phyloP scores from a whole-genome alignment of 768 basidiomycete species.

The Rhodotorula paludigena region DNA sequence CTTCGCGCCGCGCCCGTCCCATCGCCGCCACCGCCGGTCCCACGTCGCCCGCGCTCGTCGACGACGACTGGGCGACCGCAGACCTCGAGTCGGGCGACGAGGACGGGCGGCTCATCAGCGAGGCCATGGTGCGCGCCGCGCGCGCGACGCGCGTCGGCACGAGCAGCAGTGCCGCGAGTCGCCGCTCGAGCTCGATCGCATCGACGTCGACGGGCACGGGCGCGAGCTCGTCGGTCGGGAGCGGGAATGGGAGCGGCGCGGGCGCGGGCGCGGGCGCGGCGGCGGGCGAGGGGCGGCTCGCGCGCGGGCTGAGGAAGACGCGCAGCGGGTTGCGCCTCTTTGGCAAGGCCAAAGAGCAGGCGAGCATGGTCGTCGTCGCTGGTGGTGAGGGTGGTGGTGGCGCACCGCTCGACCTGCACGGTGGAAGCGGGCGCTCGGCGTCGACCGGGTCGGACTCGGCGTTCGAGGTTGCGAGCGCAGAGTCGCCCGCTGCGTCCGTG shows the following conservation, averaged over 20 bases:
- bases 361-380: background rate
- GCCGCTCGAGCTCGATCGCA: background rate
- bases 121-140: conserved; percentile 10
- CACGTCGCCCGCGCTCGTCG: too few species aligned
- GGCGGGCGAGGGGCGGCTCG: conserved; percentile 7
- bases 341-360: conserved; percentile 8
- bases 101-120: conserved; percentile 1
- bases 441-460: background rate
- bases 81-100: conserved; percentile 17
- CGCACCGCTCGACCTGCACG: background rate
- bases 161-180: too few species aligned
- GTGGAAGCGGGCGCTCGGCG: background rate
- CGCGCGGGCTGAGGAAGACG: conserved; percentile 19
- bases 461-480: background rate
- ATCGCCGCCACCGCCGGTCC: too few species aligned
- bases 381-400: background rate
- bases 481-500: background rate
- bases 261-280: background rate
- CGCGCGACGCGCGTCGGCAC: background rate
- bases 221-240: background rate
- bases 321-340: conserved; percentile 22
- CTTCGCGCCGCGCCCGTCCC: too few species aligned
- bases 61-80: conserved; percentile 23
- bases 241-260: background rate
- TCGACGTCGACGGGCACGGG: background rate